Percentiles rank a stretch among this genome's conserved stretches.
Conservation (phyloP, 1,139 yeast species). For the Zygotorulaspora mrakii region DNA sequence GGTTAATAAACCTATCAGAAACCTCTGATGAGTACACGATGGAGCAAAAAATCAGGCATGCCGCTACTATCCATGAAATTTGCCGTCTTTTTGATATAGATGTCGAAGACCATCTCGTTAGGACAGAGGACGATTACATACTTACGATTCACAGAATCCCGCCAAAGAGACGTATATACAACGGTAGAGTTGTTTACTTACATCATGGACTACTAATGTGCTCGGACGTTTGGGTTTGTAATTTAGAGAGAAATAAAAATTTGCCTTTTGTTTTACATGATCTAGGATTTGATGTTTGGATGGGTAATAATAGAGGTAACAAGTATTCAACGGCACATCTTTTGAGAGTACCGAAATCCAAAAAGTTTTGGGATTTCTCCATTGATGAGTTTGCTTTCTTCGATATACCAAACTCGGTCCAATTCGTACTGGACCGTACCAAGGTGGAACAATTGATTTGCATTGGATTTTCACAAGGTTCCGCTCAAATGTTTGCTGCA, state of each 20-base stretch:
- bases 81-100: conserved; percentile 59
- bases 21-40: conserved; percentile 31
- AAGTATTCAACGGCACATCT: conserved; percentile 67
- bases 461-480: conserved; percentile 87
- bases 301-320: conserved; percentile 88
- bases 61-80: conserved; percentile 59
- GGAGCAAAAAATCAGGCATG: conserved; percentile 37
- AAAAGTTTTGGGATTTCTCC: conserved; percentile 78
- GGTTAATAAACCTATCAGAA: conserved; percentile 23
- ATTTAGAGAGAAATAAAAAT: conserved; percentile 56
- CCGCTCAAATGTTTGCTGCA: conserved; percentile 81
- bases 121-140: conserved; percentile 52
- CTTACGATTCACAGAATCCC: conserved; percentile 52
- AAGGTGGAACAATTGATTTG: conserved; percentile 49
- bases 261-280: conserved; percentile 76
- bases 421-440: conserved; percentile 54
- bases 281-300: conserved; percentile 86
- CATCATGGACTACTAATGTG: conserved; percentile 93
- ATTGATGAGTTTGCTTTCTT: conserved; percentile 80
- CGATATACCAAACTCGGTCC: conserved; percentile 74
- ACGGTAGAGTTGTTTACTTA: conserved; percentile 59
- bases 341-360: conserved; percentile 36
- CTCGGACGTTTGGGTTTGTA: conserved; percentile 84
- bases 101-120: conserved; percentile 58
- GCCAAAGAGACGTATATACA: conserved; percentile 38